phyloP scores from a whole-genome alignment of 805 yeast genomes.

The Candida vartiovaarae region DNA sequence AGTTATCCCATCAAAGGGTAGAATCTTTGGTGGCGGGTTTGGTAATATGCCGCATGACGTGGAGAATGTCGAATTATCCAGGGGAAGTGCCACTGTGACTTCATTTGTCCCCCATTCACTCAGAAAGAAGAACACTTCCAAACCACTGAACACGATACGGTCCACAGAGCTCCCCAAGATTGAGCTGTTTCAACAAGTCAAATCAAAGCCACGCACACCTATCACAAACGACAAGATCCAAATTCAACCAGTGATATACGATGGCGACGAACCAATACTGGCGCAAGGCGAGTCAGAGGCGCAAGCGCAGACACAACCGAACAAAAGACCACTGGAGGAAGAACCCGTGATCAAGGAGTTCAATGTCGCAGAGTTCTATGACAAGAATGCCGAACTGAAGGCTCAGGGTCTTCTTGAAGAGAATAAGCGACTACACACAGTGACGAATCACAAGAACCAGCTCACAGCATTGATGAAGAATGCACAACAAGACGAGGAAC shows the following conservation, averaged over 20 bases:
- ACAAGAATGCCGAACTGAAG: conserved; percentile 17
- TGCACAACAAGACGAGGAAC: conserved; percentile 19
- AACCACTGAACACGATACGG: too few relatives aligned
- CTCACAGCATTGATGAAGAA: conserved; percentile 22
- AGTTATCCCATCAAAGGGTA: conserved; percentile 1
- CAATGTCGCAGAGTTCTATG: conserved; percentile 16
- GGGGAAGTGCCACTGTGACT: conserved; percentile 10
- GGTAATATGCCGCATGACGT: conserved; percentile 13
- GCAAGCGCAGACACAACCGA: background rate
- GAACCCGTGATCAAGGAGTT: conserved; percentile 16
- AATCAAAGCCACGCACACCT: too few relatives aligned
- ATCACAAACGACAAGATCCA: background rate
- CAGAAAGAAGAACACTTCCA: conserved; percentile 6
- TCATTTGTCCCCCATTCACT: conserved; percentile 19
- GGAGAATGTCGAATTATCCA: conserved; percentile 15
- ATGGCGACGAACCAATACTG: background rate
- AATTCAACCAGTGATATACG: background rate
- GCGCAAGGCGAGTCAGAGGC: background rate
- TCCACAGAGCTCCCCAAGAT: background rate
- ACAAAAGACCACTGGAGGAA: conserved; percentile 3
- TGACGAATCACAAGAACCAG: conserved; percentile 21
- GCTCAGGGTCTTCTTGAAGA: conserved; percentile 17
- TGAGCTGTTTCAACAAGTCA: background rate
- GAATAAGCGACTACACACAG: conserved; percentile 17
- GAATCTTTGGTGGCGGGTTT: conserved; percentile 14